Percentiles rank a stretch among this genome's conserved stretches.
Conservation (phyloP, 768 basidiomycete genomes). For the Lyophyllum shimeji region DNA sequence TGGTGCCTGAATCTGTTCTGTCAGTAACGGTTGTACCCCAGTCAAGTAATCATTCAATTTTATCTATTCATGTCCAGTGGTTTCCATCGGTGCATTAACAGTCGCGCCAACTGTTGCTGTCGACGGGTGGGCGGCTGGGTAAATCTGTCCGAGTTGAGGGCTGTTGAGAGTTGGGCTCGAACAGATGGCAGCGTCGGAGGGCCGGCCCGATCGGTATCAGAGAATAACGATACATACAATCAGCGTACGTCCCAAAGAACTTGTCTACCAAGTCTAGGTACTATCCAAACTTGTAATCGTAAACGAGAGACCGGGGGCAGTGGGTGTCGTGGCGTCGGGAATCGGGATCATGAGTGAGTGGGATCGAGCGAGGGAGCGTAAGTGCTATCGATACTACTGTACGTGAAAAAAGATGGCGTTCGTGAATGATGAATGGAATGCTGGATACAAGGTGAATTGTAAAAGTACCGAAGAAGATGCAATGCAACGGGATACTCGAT, state of each 20-base stretch:
- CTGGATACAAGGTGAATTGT: not conserved
- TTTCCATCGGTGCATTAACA: too few relatives aligned
- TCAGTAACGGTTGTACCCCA: too few relatives aligned
- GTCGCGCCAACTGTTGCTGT: too few relatives aligned
- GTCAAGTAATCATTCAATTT: too few relatives aligned
- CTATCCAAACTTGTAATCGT: slow-evolving; percentile 1
- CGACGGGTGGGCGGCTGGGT: too few relatives aligned
- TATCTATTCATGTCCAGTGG: too few relatives aligned
- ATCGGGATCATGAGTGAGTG: not conserved
- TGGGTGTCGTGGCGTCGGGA: not conserved
- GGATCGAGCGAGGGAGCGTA: not conserved
- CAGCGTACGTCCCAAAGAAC: not conserved
- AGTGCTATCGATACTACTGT: slow-evolving; percentile 3
- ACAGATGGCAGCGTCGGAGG: not conserved
- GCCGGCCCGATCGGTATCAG: not conserved
- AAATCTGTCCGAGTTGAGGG: too few relatives aligned
- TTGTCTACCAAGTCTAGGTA: slow-evolving; percentile 1
- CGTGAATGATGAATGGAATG: not conserved
- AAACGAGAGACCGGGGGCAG: not conserved
- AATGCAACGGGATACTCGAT: not conserved
- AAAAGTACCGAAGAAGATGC: not conserved
- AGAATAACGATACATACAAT: slow-evolving; percentile 3
- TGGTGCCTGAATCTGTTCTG: too few relatives aligned
- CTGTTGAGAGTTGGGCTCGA: too few relatives aligned
- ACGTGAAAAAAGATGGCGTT: slow-evolving; percentile 4